phyloP scores from a whole-genome alignment of 257 asterid genomes.

The Galeopsis tetrahit region DNA sequence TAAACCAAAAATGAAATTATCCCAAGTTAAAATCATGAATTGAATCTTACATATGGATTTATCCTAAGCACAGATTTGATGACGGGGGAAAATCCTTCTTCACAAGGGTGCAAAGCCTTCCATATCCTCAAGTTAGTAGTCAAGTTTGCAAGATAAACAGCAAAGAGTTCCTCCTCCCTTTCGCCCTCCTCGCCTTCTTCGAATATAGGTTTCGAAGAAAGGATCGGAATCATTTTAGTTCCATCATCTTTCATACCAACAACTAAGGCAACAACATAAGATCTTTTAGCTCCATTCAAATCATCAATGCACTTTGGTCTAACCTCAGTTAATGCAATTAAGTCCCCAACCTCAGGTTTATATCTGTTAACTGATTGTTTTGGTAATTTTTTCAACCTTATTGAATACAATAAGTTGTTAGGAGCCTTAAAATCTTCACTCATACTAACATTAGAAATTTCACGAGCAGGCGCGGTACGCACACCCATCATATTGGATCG shows the following conservation, averaged over 20 bases:
- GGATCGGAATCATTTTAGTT: constrained; percentile 8
- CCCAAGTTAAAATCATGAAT: no score
- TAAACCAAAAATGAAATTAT: no score
- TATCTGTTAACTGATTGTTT: constrained; percentile 18
- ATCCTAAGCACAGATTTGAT: constrained; percentile 43
- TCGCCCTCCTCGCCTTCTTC: constrained; percentile 24
- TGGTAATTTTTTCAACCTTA: constrained; percentile 20
- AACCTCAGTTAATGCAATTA: constrained; percentile 58
- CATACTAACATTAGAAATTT: constrained; percentile 36
- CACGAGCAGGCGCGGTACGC: constrained; percentile 44
- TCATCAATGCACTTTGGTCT: constrained; percentile 55
- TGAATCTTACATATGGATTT: constrained; percentile 35
- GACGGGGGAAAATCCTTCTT: constrained; percentile 33
- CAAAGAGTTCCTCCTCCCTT: constrained; percentile 33
- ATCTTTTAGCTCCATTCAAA: constrained; percentile 45
- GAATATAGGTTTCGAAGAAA: constrained; percentile 45
- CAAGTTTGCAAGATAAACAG: constrained; percentile 54
- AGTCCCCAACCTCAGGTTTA: constrained; percentile 62
- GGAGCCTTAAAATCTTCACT: neutral
- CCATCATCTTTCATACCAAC: constrained; percentile 26
- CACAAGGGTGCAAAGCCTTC: constrained; percentile 48
- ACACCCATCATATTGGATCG: constrained; percentile 49
- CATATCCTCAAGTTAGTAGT: constrained; percentile 61
- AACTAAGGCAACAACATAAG: constrained; percentile 53
- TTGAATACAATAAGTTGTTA: constrained; percentile 25